Conservation (phyloP, 2,329 filamentous ascomycete genomes). For the Nemania diffusa region DNA sequence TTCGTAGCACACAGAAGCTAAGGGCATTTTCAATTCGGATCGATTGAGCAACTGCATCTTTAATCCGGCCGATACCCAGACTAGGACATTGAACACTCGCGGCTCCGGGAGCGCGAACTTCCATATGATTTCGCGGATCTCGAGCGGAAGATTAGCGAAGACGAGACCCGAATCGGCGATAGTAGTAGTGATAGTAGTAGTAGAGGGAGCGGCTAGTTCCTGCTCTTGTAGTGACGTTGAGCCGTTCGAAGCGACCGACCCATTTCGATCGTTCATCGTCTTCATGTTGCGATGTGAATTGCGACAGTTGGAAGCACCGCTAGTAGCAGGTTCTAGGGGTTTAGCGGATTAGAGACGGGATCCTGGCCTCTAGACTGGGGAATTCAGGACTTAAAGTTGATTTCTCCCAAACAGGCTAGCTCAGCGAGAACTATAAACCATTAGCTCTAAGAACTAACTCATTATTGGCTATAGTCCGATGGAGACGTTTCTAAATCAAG, state of each 20-base stretch:
- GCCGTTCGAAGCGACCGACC: not conserved
- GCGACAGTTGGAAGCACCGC: no score
- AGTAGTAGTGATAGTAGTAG: not conserved
- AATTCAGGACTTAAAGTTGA: no score
- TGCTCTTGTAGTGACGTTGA: not conserved
- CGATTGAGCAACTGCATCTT: conserved; percentile 45
- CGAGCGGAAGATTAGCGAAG: conserved; percentile 43
- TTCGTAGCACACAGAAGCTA: conserved; percentile 46
- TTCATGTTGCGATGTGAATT: not conserved
- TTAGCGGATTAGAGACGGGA: no score
- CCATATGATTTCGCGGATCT: conserved; percentile 48
- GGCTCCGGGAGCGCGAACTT: conserved; percentile 41
- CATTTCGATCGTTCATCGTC: not conserved
- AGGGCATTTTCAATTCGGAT: conserved; percentile 38
- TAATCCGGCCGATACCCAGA: conserved; percentile 40
- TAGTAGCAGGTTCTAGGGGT: no score
- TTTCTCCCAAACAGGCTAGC: no score
- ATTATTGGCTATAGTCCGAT: no score
- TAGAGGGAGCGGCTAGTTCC: not conserved
- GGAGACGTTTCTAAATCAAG: no score
- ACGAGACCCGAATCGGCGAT: conserved; percentile 16
- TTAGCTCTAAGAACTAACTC: no score
- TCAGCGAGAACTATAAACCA: no score
- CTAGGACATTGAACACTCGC: conserved; percentile 42
- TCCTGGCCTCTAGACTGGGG: no score